Evolutionary conservation across 148 eudicot genomes (phyloP).

Genomic region (Camellia lanceoleosa): DNA sequence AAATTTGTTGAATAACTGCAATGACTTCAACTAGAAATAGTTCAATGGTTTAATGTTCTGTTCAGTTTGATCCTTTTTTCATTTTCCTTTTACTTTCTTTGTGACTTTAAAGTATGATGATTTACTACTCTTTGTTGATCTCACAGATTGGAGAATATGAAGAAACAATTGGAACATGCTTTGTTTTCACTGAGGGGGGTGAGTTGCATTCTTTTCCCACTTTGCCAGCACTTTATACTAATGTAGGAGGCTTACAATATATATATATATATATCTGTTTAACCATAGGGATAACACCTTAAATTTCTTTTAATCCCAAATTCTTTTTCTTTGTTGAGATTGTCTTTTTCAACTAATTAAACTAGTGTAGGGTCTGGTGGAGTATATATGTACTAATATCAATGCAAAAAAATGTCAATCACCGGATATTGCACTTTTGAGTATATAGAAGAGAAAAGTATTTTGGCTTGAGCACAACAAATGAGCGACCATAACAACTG

Average conservation of each 20-base stretch:
- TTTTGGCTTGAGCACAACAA: no score
- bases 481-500: no score
- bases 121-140: neutral
- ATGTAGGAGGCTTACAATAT: no score
- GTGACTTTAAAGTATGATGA: neutral
- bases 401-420: no score
- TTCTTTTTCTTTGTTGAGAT: neutral
- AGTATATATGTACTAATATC: no score
- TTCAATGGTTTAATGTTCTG: neutral
- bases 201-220: slow-evolving; percentile 13
- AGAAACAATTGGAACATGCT: slow-evolving; percentile 83
- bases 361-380: no score
- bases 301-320: no score
- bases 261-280: neutral
- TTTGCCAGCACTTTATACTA: neutral
- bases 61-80: neutral
- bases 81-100: neutral
- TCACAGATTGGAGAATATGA: slow-evolving; percentile 72
- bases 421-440: no score
- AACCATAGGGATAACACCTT: neutral
- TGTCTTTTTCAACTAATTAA: neutral
- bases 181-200: slow-evolving; percentile 67
- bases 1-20: neutral
- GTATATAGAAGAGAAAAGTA: no score
- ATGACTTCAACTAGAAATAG: neutral